A percentile compares a stretch with the other conserved stretches of the same genome.
phyloP scores from a whole-genome alignment of 345 rosid genomes.

The Bruguiera gymnorhiza region DNA sequence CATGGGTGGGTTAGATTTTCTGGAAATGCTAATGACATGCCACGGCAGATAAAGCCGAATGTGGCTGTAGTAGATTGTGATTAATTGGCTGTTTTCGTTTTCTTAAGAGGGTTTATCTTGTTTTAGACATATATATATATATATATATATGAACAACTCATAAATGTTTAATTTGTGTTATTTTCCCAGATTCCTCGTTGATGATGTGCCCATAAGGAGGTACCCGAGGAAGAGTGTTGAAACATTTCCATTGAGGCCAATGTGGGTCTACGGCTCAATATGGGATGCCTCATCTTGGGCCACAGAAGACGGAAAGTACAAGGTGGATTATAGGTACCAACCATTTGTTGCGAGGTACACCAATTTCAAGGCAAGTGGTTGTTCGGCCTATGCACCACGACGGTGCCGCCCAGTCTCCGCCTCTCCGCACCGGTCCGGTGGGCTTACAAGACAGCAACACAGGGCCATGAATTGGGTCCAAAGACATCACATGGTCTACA shows the following conservation, averaged over 20 bases:
- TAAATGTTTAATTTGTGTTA: not conserved
- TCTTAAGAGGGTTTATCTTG: not conserved
- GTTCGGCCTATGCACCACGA: slow-evolving; percentile 61
- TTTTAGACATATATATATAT: not conserved
- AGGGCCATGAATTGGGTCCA: slow-evolving; percentile 86
- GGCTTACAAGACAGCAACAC: slow-evolving; percentile 57
- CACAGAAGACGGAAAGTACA: slow-evolving; percentile 92
- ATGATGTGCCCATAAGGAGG: slow-evolving; percentile 92
- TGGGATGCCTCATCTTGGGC: slow-evolving; percentile 99
- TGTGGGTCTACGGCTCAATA: slow-evolving; percentile 95
- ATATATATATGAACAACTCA: too few species aligned
- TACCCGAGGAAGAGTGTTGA: slow-evolving; percentile 67
- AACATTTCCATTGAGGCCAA: slow-evolving; percentile 87
- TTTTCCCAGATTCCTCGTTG: slow-evolving; percentile 74
- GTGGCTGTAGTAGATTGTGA: not conserved
- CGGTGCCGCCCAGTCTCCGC: slow-evolving; percentile 68
- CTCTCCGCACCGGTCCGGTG: slow-evolving; percentile 67
- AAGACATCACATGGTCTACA: slow-evolving; percentile 53
- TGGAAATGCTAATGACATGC: not conserved
- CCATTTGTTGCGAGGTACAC: slow-evolving; percentile 76
- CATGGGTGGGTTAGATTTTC: not conserved
- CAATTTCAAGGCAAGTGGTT: slow-evolving; percentile 70
- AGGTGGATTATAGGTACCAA: slow-evolving; percentile 79
- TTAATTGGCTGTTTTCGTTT: too few species aligned
- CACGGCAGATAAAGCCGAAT: slow-evolving; percentile 8